Conservation (phyloP, 352 stramenopile species). For the Phytophthora fragariaefolia region DNA sequence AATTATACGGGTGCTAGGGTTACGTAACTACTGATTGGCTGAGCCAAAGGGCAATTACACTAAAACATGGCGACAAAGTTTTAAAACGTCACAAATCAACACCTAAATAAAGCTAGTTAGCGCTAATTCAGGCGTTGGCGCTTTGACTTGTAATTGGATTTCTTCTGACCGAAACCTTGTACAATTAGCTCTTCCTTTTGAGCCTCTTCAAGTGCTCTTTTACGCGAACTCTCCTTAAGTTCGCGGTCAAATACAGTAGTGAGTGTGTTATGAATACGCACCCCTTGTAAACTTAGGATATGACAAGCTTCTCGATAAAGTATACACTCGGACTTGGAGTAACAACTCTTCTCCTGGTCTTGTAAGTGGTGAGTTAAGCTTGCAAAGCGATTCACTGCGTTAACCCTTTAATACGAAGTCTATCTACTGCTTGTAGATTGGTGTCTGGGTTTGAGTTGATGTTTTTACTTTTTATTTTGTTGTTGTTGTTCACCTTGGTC, state of each 20-base stretch:
- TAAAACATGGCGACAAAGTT: neutral
- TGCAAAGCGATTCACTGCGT: neutral
- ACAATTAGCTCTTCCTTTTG: neutral
- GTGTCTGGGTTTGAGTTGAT: neutral
- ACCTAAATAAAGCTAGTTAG: neutral
- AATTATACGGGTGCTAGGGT: neutral
- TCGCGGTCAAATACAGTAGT: neutral
- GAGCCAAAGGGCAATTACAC: neutral
- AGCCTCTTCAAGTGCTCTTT: neutral
- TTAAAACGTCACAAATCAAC: neutral
- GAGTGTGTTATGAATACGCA: neutral
- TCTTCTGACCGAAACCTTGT: neutral
- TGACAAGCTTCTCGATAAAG: neutral
- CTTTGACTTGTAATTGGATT: neutral
- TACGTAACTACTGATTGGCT: neutral
- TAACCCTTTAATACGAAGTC: neutral
- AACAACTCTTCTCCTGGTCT: neutral
- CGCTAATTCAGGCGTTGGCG: neutral
- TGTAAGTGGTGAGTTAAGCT: neutral
- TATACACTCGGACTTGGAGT: neutral
- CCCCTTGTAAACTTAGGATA: no score
- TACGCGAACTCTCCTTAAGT: neutral
- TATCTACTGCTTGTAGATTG: slow-evolving; percentile 1
- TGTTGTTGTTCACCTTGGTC: slow-evolving; percentile 2
- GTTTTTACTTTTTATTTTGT: neutral